Conservation (phyloP, 1,284 basidiomycete species). For the Leccinum variabile region DNA sequence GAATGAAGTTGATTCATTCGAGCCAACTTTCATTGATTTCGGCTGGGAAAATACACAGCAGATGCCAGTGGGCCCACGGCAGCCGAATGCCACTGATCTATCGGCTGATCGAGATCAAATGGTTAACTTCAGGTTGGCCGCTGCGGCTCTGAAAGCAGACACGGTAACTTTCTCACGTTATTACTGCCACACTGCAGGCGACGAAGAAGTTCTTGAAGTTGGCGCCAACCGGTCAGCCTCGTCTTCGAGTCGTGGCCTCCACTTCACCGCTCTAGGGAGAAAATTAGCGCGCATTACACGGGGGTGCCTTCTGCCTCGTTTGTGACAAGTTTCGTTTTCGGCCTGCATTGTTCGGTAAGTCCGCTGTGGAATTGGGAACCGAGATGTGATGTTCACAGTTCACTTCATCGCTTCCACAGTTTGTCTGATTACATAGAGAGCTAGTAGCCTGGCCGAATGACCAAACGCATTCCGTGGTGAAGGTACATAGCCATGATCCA, state of each 20-base stretch:
- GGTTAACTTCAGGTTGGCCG: no score
- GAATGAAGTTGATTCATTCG: no score
- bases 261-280: no score
- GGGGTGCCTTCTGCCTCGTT: neutral
- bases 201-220: no score
- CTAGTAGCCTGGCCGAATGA: neutral
- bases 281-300: no score
- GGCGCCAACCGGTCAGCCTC: no score
- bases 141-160: neutral
- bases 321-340: neutral
- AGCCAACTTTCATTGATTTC: no score
- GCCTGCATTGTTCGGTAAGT: neutral
- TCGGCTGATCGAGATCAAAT: no score
- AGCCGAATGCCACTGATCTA: neutral
- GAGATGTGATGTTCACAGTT: neutral
- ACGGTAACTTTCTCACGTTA: neutral
- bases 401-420: neutral
- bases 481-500: neutral
- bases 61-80: neutral
- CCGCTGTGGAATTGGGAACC: neutral
- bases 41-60: no score
- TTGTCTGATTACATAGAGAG: neutral
- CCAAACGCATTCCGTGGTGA: no score
- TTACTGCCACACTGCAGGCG: no score
- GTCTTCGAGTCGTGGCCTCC: no score